Evolutionary conservation across 2,329 filamentous ascomycete species (phyloP).

Genomic region (Helicocarpus griseus): DNA sequence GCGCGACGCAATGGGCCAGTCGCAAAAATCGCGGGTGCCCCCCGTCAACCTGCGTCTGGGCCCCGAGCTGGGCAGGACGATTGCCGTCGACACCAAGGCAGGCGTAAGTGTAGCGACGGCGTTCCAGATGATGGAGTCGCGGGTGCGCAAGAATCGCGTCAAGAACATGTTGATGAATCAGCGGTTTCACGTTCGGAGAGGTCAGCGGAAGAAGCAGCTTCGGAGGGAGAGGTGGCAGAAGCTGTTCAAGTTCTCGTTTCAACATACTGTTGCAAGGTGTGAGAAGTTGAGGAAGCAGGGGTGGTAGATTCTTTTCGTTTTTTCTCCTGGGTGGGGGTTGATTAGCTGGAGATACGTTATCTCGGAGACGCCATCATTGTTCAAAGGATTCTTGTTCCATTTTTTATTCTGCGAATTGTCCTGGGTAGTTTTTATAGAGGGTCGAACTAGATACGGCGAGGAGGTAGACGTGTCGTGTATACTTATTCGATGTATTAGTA

Average conservation of each 20-base stretch:
- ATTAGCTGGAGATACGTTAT: neutral
- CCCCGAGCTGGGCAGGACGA: constrained; percentile 18
- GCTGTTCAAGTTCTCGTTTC: constrained; percentile 36
- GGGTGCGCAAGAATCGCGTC: constrained; percentile 25
- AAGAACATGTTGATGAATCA: constrained; percentile 23
- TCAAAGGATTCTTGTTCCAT: no score
- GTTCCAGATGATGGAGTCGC: constrained; percentile 17
- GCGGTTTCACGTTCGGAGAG: constrained; percentile 33
- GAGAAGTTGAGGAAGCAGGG: constrained; percentile 37
- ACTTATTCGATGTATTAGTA: neutral
- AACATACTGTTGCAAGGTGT: constrained; percentile 32
- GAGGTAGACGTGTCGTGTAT: neutral
- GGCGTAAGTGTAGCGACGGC: constrained; percentile 16
- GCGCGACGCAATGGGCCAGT: neutral
- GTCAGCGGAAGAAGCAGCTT: constrained; percentile 32
- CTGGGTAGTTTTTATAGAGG: neutral
- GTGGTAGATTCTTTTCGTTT: constrained; percentile 24
- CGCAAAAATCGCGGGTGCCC: neutral
- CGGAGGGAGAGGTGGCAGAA: constrained; percentile 32
- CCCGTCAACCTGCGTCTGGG: constrained; percentile 15
- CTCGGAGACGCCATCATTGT: no score
- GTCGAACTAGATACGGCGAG: neutral
- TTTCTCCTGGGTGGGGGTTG: neutral
- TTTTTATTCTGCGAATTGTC: no score
- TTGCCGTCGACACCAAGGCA: constrained; percentile 12